Evolutionary conservation across 768 basidiomycete genomes (phyloP).

Genomic region (Pisolithus sp.): DNA sequence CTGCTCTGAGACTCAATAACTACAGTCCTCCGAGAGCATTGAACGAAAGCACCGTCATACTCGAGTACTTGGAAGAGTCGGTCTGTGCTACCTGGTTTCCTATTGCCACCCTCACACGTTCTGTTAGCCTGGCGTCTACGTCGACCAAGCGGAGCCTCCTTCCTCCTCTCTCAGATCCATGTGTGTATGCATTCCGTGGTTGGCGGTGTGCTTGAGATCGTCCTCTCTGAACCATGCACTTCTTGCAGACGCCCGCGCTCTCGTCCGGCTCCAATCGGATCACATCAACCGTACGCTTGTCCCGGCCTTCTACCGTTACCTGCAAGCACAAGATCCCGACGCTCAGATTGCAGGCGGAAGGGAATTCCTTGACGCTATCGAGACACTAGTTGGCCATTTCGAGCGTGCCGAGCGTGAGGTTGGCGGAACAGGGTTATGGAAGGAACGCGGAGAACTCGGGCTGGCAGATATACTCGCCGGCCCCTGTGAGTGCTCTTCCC

Average conservation of each 20-base stretch:
- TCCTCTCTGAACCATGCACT: not conserved
- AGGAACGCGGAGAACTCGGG: constrained; percentile 48
- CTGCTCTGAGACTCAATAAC: constrained; percentile 52
- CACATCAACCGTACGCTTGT: constrained; percentile 58
- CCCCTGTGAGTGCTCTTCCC: constrained; percentile 48
- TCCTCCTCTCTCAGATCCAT: constrained; percentile 53
- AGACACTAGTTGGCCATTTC: constrained; percentile 45
- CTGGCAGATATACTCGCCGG: constrained; percentile 63
- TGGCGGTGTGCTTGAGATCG: not conserved
- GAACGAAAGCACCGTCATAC: constrained; percentile 75
- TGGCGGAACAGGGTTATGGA: constrained; percentile 53
- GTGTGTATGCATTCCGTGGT: constrained; percentile 29
- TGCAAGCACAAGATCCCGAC: constrained; percentile 57
- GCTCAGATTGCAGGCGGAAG: constrained; percentile 47
- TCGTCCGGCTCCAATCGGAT: constrained; percentile 63
- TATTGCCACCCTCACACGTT: not conserved
- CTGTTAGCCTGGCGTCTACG: constrained; percentile 42
- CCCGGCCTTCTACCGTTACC: constrained; percentile 67
- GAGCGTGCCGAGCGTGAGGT: constrained; percentile 51
- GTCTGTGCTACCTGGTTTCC: constrained; percentile 13
- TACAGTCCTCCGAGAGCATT: constrained; percentile 53
- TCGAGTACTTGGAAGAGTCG: constrained; percentile 76
- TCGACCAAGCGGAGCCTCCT: constrained; percentile 47
- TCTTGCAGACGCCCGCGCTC: constrained; percentile 53
- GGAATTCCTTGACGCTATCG: constrained; percentile 49